Base-by-base conservation (phyloP, 306 rosid species). In the Geum urbanum region DNA sequence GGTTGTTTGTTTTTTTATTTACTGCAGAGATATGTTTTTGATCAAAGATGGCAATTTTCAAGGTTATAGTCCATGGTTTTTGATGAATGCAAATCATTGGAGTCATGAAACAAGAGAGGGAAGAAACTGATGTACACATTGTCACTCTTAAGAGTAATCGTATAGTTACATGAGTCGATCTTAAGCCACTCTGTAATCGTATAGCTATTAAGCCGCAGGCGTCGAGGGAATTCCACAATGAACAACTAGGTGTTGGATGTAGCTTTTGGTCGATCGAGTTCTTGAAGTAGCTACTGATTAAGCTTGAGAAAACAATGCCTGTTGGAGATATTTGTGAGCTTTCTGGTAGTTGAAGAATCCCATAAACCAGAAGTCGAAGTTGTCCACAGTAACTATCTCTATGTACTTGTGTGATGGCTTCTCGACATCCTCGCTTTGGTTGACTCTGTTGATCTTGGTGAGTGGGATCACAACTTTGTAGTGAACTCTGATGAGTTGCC, bases 311-410 rank as follows among this genome's bases (percentile, higher is more conserved):
- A 82, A 32, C 37, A 59, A 7, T 48, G 75, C 85, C 51, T 74
- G 65, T 71, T 69, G 77, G 8, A 88, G 72, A 73, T 68, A 58
- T 43, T 77, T 81, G 72, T 77, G 70, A 55, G 88, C 73, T 66
- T 76, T 86, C 74, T 74, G 74, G 71, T 77, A 74, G 40, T 79
- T 88, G 22, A 87, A 77, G 80, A 89, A 76, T n/a, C 94, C 94
- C 94, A 83, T 73, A 57, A 88, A 81, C 90, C 94, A 83, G 76
- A 88, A 88, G 45, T 88, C 88, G 37, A 83, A 85, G 50, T 83
- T 63, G 59, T 88, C 94, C 39, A 73, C 81, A 0, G 87, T 85
- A 45, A 88, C 85, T 63, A 88, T 75, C 56, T 88, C 81, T 35
- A 81, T 74, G 82, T 77, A 88, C 83, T 81, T 88, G 53, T 81